Evolutionary conservation across 352 stramenopile species (phyloP).

Genomic region (Pythium brachiatum): DNA sequence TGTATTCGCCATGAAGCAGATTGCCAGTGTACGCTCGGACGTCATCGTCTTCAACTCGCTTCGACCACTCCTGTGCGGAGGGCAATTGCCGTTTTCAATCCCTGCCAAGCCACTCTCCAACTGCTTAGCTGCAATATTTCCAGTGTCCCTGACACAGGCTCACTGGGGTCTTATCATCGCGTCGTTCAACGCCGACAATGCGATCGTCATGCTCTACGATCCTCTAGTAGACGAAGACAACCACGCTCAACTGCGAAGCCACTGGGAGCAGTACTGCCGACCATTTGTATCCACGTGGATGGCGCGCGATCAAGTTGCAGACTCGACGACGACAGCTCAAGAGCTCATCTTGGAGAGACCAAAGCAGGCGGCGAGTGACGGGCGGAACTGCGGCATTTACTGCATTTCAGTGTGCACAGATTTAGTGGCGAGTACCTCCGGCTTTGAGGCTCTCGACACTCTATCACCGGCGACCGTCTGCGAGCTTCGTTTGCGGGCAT

Average conservation of each 20-base stretch:
- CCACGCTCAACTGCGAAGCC: background rate
- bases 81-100: background rate
- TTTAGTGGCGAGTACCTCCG: background rate
- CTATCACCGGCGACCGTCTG: background rate
- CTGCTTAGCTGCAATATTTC: background rate
- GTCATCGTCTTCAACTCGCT: background rate
- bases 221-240: background rate
- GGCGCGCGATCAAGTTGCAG: background rate
- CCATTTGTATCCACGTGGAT: background rate
- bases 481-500: background rate
- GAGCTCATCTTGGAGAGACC: background rate
- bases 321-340: background rate
- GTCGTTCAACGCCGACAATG: background rate
- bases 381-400: background rate
- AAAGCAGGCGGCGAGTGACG: background rate
- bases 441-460: background rate
- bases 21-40: background rate
- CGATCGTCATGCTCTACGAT: background rate
- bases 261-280: background rate
- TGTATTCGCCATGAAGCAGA: background rate
- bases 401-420: background rate
- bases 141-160: background rate
- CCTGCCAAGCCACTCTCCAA: background rate
- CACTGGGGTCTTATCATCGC: background rate
- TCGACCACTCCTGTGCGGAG: background rate